phyloP scores from a whole-genome alignment of 257 asterid genomes.

The Henckelia pumila region DNA sequence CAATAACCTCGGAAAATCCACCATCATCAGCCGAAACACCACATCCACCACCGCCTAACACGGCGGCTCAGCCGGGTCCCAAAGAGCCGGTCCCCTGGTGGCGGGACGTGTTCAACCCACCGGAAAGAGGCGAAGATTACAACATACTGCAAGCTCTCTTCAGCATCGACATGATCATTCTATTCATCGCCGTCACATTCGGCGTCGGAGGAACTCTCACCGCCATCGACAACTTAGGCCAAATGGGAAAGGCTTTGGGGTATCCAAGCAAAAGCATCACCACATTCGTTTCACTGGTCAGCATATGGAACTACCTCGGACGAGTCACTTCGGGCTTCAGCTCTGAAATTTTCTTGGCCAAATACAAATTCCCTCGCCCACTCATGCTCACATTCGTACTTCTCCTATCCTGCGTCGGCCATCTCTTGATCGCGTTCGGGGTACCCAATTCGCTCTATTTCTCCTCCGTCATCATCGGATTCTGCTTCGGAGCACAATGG shows the following conservation, averaged over 20 bases:
- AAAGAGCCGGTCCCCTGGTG: constrained; percentile 22
- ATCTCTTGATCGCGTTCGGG: constrained; percentile 48
- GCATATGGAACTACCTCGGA: constrained; percentile 63
- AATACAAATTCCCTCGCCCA: constrained; percentile 46
- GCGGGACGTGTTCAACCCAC: constrained; percentile 33
- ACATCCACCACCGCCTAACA: not conserved
- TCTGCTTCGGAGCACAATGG: constrained; percentile 58
- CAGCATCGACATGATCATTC: constrained; percentile 49
- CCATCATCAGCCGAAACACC: not conserved
- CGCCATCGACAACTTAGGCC: constrained; percentile 55
- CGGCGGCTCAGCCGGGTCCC: not conserved
- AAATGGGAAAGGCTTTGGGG: constrained; percentile 49
- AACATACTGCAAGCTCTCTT: constrained; percentile 48
- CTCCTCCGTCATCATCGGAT: constrained; percentile 43
- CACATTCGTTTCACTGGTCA: constrained; percentile 54
- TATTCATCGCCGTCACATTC: constrained; percentile 33
- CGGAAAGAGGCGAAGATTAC: constrained; percentile 48
- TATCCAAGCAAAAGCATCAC: constrained; percentile 41
- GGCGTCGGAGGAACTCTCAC: constrained; percentile 61
- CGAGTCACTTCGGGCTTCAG: constrained; percentile 41
- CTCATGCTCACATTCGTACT: constrained; percentile 42
- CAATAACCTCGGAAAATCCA: constrained; percentile 7
- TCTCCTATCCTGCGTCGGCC: constrained; percentile 45
- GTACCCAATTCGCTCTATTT: constrained; percentile 41
- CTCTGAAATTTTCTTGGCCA: constrained; percentile 43